These are phyloP conservation scores for Amorphotheca resinae DNA, from an alignment of 495 filamentous ascomycete species.

Conservation along the genomic window DNA sequence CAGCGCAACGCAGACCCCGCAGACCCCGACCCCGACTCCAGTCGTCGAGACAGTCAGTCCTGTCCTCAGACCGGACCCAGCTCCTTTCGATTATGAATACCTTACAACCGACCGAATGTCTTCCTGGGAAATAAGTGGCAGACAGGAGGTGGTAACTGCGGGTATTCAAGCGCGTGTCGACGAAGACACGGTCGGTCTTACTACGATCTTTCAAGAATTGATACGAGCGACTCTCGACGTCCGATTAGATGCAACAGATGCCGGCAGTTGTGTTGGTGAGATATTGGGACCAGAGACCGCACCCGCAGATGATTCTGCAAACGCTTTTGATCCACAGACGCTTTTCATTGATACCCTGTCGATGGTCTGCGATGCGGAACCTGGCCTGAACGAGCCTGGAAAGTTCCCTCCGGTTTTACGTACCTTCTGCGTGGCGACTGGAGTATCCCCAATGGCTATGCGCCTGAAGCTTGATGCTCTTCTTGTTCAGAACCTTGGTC, in stretches of 20 bases:
- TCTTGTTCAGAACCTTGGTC: slow-evolving; percentile 56
- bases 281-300: slow-evolving; percentile 49
- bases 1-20: slow-evolving; percentile 27
- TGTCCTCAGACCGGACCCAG: slow-evolving; percentile 7
- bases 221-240: slow-evolving; percentile 57
- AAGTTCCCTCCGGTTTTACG: slow-evolving; percentile 28
- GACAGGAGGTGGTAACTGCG: slow-evolving; percentile 37
- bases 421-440: slow-evolving; percentile 53
- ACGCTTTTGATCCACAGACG: slow-evolving; percentile 45
- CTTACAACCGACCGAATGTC: slow-evolving; percentile 35
- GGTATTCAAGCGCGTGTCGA: slow-evolving; percentile 45
- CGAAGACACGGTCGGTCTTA: slow-evolving; percentile 52
- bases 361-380: slow-evolving; percentile 58
- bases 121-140: slow-evolving; percentile 34
- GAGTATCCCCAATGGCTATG: slow-evolving; percentile 57
- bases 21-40: slow-evolving; percentile 18
- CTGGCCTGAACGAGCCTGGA: slow-evolving; percentile 8
- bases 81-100: slow-evolving; percentile 32
- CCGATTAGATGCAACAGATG: slow-evolving; percentile 50
- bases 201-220: slow-evolving; percentile 74
- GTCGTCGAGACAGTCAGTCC: slow-evolving; percentile 6
- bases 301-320: slow-evolving; percentile 26
- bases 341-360: slow-evolving; percentile 76
- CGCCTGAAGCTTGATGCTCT: slow-evolving; percentile 71
- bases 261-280: slow-evolving; percentile 59